Base-by-base conservation (phyloP, 495 filamentous ascomycete genomes). In the Paragyromitra xinjiangensis region DNA sequence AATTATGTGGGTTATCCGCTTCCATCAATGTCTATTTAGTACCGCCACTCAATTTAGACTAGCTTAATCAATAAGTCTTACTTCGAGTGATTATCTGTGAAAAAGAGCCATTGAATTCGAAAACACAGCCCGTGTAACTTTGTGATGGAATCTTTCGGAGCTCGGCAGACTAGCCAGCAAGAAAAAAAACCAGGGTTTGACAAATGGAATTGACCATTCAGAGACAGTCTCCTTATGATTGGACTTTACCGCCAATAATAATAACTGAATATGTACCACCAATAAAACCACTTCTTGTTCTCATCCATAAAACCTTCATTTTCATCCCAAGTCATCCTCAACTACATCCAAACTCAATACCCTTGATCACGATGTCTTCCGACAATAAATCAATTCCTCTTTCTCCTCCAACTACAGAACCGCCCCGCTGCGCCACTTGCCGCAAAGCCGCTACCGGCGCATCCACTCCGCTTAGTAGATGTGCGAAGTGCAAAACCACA, bases 401-500 rank as follows among this genome's bases (percentile, higher is more conserved):
- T 56, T 12, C 8, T 26, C 3, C 22, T 7, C 5, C 53, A 56
- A 11, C 6, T 55, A 12, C 7, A 55, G 51, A 55, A 19, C 22
- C 51, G 19, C 3, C 22, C 19, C 22, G 51, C 19, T 55, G 51
- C 19, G 19, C 51, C 22, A 2, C 6, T 19, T 55, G 51, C 2
- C 19, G 22, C 19, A 55, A 55, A 55, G n/a, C 51, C 19, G n/a
- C 22, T 12, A 55, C 51, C 7, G 9, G 8, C 24, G 11, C 24
- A 55, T 55, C 51, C 9, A 4, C 51, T 55, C 51, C 51, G 19
- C 68, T 85, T 58, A 85, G 84, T 71, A 69, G 50, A 34, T 88
- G 87, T 75, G 81, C 79, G 50, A 83, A 84, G 39, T 87, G 86
- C 83, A 71, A 79, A 24, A 75, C 67, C 16, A 77, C 81, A 7